phyloP scores from a whole-genome alignment of 2,329 filamentous ascomycete genomes.

The Lasiodiplodia sp. region DNA sequence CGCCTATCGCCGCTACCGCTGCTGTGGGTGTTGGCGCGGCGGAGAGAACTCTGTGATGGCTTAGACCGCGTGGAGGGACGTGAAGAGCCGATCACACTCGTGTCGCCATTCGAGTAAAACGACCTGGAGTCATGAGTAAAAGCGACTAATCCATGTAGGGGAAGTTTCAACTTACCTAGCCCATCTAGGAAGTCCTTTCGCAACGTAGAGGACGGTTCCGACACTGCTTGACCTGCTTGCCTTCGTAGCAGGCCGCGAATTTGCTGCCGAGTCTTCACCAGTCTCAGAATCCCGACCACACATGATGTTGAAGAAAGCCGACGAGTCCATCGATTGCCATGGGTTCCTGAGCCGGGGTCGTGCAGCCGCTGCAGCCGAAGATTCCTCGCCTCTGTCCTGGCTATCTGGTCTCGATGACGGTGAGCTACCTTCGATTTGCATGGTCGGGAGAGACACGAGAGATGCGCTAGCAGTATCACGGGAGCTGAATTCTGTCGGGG shows the following conservation, averaged over 20 bases:
- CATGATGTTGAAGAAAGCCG: constrained; percentile 19
- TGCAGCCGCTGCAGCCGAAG: constrained; percentile 1
- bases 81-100: constrained; percentile 24
- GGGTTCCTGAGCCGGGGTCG: constrained; percentile 25
- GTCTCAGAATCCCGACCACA: neutral
- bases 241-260: constrained; percentile 12
- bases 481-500: neutral
- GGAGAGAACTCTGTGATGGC: neutral
- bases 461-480: neutral
- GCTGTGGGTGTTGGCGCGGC: neutral
- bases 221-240: constrained; percentile 19
- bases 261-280: neutral
- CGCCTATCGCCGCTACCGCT: neutral
- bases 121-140: constrained; percentile 9
- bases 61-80: constrained; percentile 13
- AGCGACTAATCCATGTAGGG: too few relatives aligned
- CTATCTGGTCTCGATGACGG: neutral
- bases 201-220: constrained; percentile 6
- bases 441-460: constrained; percentile 18
- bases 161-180: constrained; percentile 18
- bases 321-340: constrained; percentile 25
- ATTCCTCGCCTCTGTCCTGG: constrained; percentile 14
- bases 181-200: constrained; percentile 20
- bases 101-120: constrained; percentile 20
- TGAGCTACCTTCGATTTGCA: constrained; percentile 12